Percentiles rank a stretch among this genome's conserved stretches.
phyloP scores from a whole-genome alignment of 2,329 filamentous ascomycete genomes.

The Aspergillus ochraceus region DNA sequence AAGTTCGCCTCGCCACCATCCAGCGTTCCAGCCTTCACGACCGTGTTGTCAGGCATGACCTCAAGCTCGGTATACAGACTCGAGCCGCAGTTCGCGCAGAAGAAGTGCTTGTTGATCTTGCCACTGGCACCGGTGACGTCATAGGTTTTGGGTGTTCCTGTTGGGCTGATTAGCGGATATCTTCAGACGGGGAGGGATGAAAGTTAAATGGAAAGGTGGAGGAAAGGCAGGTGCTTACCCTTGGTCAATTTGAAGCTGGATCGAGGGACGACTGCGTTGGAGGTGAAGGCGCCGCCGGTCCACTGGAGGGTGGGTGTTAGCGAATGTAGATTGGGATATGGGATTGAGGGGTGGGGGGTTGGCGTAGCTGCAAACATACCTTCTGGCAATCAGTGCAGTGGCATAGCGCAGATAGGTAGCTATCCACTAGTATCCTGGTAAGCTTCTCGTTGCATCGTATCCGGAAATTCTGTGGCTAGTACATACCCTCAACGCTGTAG shows the following conservation, averaged over 20 bases:
- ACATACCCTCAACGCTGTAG: constrained; percentile 27
- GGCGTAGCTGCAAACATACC: constrained; percentile 27
- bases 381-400: constrained; percentile 59
- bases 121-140: constrained; percentile 51
- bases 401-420: constrained; percentile 49
- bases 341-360: too few species aligned
- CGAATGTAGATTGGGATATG: too few species aligned
- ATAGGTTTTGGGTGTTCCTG: constrained; percentile 50
- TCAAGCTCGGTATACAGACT: constrained; percentile 55
- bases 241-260: constrained; percentile 51
- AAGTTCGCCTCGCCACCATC: constrained; percentile 51
- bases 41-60: constrained; percentile 52
- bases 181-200: too few species aligned
- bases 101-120: constrained; percentile 58
- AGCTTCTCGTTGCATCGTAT: background rate
- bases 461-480: too few species aligned
- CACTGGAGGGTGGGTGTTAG: constrained; percentile 31
- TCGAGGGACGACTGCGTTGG: constrained; percentile 54
- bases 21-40: constrained; percentile 54
- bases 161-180: too few species aligned
- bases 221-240: constrained; percentile 30
- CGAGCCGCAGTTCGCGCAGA: constrained; percentile 55
- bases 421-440: constrained; percentile 35
- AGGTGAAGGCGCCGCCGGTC: constrained; percentile 56
- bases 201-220: too few species aligned